Conservation (phyloP, 371 early-diverging fungal species). For the Choanephora cucurbitarum region DNA sequence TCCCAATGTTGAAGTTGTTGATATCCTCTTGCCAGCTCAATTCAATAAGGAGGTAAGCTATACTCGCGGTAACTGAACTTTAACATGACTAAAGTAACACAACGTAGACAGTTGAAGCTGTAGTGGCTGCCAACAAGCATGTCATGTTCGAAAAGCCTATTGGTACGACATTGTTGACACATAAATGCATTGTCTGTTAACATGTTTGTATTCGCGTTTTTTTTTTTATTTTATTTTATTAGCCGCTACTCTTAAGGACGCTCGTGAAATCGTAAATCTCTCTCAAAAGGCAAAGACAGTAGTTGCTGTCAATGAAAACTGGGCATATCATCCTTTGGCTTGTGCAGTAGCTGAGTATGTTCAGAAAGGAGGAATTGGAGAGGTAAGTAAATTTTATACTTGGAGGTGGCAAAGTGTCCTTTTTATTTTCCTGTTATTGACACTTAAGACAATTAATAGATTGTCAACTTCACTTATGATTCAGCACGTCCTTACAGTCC, state of each 20-base stretch:
- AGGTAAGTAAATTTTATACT: constrained; percentile 35
- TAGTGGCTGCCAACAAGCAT: constrained; percentile 47
- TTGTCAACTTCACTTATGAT: constrained; percentile 49
- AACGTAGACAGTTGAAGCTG: constrained; percentile 48
- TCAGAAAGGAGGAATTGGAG: constrained; percentile 42
- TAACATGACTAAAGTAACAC: too few species aligned
- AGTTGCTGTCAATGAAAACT: constrained; percentile 51
- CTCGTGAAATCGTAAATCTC: constrained; percentile 40
- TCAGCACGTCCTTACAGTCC: constrained; percentile 47
- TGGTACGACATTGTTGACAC: constrained; percentile 40
- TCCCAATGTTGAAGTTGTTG: constrained; percentile 44
- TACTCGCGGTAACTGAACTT: too few species aligned
- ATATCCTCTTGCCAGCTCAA: constrained; percentile 44
- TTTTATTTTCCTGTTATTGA: too few species aligned
- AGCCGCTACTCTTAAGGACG: constrained; percentile 49
- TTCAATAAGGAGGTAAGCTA: constrained; percentile 41
- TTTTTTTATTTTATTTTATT: neutral
- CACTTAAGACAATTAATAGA: constrained; percentile 28
- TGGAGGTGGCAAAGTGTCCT: too few species aligned
- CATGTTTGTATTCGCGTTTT: too few species aligned
- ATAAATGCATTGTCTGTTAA: too few species aligned
- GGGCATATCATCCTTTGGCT: constrained; percentile 43
- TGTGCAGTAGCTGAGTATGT: constrained; percentile 42
- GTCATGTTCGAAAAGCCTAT: constrained; percentile 55
- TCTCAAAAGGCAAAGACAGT: constrained; percentile 38